Base-by-base conservation (phyloP, 2,329 filamentous ascomycete species). In the Pseudogymnoascus sp. region DNA sequence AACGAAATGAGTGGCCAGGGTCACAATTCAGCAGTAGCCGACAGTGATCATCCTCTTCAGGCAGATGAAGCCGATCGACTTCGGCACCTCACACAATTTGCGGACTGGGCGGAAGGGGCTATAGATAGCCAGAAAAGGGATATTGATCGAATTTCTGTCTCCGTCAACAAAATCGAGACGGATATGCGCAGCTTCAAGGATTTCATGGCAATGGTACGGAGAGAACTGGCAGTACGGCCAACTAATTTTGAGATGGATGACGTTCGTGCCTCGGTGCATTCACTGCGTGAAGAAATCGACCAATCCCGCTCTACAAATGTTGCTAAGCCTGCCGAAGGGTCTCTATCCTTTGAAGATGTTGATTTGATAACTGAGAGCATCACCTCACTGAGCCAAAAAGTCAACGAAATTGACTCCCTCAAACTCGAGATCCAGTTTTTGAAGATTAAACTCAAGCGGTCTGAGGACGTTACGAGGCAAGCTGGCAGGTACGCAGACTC, bases 171-270 rank as follows among this genome's bases (percentile, higher is more conserved):
- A 6, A 68, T 74, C 8, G 69, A 73, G 33, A 64, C 47, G 33
- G 69, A 71, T 33, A 70, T 74, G 67, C 64, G 64, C 31, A 47
- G 31, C 6, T 68, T 74, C n/a, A 72, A 67, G 64, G 65, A 66
- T 21, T 72, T 73, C 40, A 73, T 74, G 67, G 19, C 64, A 24
- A 69, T 72, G 37, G 42, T 72, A 24, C 70, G 70, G 7, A 65
- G 44, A 47, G 67, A 72, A 16, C 62, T 70, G 10, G 24, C 16
- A 31, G 14, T 59, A 38, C 61, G 33, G n/a, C 60, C 42, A 33
- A 62, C 38, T 24, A 64, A 35, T 47, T 21, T 14, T 37, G 38
- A 62, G 63, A 38, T 61, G 44, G 62, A 59, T 31, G 44, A 62
- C 14, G 65, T 65, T 35, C 61, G 68, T 24, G 47, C 44, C 13